Percentiles rank a stretch among this genome's conserved stretches.
phyloP scores from a whole-genome alignment of 2,329 filamentous ascomycete genomes.

The Diaporthe sp. region DNA sequence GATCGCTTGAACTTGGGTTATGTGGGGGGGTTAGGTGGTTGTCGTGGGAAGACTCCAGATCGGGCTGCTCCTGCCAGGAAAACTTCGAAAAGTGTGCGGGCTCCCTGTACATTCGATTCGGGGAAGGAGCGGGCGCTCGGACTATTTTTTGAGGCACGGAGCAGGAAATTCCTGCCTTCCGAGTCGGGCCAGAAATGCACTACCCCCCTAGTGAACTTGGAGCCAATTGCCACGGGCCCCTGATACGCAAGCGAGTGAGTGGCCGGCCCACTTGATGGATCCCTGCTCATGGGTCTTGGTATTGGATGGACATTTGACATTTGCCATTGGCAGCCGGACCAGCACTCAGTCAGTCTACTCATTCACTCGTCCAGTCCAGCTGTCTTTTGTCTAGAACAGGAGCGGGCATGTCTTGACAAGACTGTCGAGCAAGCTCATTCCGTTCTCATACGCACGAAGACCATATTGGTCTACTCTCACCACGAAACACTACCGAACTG shows the following conservation, averaged over 20 bases:
- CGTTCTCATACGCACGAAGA: not conserved
- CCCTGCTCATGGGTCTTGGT: constrained; percentile 6
- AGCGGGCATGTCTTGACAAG: constrained; percentile 9
- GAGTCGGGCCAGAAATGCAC: not conserved
- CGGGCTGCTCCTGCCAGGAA: constrained; percentile 34
- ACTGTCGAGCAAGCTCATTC: not conserved
- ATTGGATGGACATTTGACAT: not conserved
- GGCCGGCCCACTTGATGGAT: not conserved
- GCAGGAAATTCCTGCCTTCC: constrained; percentile 33
- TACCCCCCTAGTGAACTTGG: not conserved
- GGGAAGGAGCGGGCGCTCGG: constrained; percentile 23
- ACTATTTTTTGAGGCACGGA: not conserved
- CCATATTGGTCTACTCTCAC: not conserved
- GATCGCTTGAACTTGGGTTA: constrained; percentile 41
- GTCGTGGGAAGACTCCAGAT: constrained; percentile 37
- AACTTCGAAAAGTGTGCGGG: constrained; percentile 38
- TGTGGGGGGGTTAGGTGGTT: constrained; percentile 38
- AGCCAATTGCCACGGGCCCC: not conserved
- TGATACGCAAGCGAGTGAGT: not conserved
- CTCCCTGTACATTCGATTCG: constrained; percentile 17
- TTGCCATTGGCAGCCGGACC: not conserved
- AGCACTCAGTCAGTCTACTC: not conserved
- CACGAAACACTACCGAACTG: not conserved
- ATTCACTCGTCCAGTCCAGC: not conserved
- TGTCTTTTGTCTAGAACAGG: not conserved